A percentile compares a stretch with the other conserved stretches of the same genome.
Conservation (phyloP, 257 asterid genomes). For the Solanum pennellii region DNA sequence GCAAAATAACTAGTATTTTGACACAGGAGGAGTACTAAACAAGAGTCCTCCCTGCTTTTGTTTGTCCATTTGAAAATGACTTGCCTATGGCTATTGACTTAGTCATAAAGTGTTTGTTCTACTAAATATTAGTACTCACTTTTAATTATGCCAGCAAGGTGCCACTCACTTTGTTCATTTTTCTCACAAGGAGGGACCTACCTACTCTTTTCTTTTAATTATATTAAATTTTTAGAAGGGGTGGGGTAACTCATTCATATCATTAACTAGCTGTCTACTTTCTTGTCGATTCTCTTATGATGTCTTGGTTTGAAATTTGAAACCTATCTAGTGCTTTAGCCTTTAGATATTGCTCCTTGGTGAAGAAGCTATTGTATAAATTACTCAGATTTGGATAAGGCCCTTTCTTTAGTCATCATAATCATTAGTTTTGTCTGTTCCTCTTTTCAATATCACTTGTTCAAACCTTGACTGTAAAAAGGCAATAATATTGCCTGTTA, state of each 20-base stretch:
- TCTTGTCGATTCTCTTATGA: not conserved
- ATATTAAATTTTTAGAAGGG: not conserved
- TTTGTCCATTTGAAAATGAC: not conserved
- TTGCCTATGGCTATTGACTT: not conserved
- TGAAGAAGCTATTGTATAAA: not conserved
- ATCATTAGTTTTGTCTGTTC: not conserved
- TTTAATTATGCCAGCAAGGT: not conserved
- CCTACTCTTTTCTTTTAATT: not conserved
- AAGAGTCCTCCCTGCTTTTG: not conserved
- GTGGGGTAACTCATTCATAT: not conserved
- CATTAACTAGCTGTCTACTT: not conserved
- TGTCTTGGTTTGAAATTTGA: slow-evolving; percentile 2
- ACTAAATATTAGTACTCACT: not conserved
- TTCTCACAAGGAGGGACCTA: not conserved
- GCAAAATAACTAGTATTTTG: not conserved
- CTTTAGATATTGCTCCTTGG: not conserved
- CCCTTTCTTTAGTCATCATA: not conserved
- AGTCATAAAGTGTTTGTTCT: not conserved
- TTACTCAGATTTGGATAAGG: not conserved
- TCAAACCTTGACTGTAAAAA: slow-evolving; percentile 2
- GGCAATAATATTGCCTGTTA: not conserved
- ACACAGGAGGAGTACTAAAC: not conserved
- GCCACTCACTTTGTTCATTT: not conserved
- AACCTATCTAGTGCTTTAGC: not conserved
- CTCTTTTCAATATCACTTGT: not conserved